Conservation (phyloP, 495 filamentous ascomycete species). For the Paragyromitra xinjiangensis region DNA sequence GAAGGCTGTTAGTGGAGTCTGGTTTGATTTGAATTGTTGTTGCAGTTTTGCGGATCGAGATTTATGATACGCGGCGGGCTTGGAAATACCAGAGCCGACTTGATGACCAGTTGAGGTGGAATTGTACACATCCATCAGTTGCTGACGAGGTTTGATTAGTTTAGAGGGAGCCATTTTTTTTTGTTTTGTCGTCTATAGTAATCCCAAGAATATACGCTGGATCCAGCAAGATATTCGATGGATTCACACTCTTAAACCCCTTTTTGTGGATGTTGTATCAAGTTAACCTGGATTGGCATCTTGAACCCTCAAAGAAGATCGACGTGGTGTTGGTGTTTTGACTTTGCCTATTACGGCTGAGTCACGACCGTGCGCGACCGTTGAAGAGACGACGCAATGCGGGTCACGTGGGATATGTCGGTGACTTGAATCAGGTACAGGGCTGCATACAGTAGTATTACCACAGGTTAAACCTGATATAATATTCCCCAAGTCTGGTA, state of each 20-base stretch:
- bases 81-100: slow-evolving; percentile 51
- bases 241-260: not conserved
- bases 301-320: slow-evolving; percentile 18
- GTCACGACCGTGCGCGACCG: slow-evolving; percentile 41
- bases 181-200: not conserved
- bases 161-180: slow-evolving; percentile 36
- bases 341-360: slow-evolving; percentile 42
- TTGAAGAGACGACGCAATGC: slow-evolving; percentile 31
- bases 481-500: not conserved
- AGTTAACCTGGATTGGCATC: slow-evolving; percentile 12
- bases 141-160: slow-evolving; percentile 28
- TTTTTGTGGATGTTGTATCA: not conserved
- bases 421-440: slow-evolving; percentile 27
- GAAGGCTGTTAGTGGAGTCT: slow-evolving; percentile 34
- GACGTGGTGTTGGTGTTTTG: slow-evolving; percentile 53
- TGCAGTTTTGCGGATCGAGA: slow-evolving; percentile 50
- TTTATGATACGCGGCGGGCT: slow-evolving; percentile 50
- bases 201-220: not conserved
- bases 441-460: slow-evolving; percentile 3
- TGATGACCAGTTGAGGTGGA: slow-evolving; percentile 56
- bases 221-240: slow-evolving; percentile 2
- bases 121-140: slow-evolving; percentile 48
- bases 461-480: not conserved
- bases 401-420: slow-evolving; percentile 22
- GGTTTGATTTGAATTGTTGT: slow-evolving; percentile 45